Evolutionary conservation across 176 grass and related monocot species (phyloP).

Genomic region (Aegilops tauschii): DNA sequence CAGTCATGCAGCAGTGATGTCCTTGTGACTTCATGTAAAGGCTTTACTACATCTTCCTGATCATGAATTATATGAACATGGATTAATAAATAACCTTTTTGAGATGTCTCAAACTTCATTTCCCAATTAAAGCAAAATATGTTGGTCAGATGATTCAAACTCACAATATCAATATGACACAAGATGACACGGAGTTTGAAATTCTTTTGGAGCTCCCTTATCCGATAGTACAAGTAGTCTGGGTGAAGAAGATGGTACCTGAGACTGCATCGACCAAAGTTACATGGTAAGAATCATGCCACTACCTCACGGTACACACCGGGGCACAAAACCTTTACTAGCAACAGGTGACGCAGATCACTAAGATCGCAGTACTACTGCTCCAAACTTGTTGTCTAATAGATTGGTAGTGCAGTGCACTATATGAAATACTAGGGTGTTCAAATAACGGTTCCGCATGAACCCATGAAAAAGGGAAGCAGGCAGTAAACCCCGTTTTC

Average conservation of each 20-base stretch:
- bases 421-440: background rate
- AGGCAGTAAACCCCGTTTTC: background rate
- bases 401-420: background rate
- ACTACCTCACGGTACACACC: background rate
- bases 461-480: background rate
- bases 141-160: conserved; percentile 5
- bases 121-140: background rate
- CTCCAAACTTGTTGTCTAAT: background rate
- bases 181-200: conserved; percentile 82
- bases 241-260: conserved; percentile 96
- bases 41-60: conserved; percentile 95
- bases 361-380: background rate
- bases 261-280: conserved; percentile 50
- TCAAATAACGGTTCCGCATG: background rate
- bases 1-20: conserved; percentile 91
- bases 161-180: conserved; percentile 96
- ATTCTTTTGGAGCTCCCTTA: conserved; percentile 91
- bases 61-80: conserved; percentile 11
- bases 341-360: background rate
- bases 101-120: background rate
- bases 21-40: conserved; percentile 92
- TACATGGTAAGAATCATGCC: background rate
- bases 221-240: conserved; percentile 95
- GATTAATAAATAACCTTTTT: background rate
- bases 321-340: background rate